Base-by-base conservation (phyloP, 2,329 filamentous ascomycete genomes). In the Aspergillus fijiensis region DNA sequence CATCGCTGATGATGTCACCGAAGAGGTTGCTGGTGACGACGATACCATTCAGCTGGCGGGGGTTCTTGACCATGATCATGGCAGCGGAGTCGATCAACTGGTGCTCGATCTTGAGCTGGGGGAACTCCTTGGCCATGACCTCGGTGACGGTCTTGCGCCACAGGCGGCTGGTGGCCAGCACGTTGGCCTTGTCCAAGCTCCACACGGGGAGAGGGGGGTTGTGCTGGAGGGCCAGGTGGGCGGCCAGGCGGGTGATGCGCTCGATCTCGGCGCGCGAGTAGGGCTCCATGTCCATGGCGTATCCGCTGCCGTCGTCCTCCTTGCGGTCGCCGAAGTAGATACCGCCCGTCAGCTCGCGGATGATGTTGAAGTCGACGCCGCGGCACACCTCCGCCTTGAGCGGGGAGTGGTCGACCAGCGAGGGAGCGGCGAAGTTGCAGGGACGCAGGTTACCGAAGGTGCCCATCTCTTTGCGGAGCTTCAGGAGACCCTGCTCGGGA, bases 21-120 rank as follows among this genome's bases (percentile, higher is more conserved):
- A 96, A 96, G 68, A 98, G 76, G 78, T 98, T 99, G 82, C 89
- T 93, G 12, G 93, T 96, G 65, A 98, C 88, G 51, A 98, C 86
- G 39, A 98, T 87, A 57, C 94, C 95, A 75, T 97, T 98, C 56
- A 98, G 83, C 23, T 87, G 86, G 11, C 88, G 84, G 10, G 94
- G 94, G 79, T 93, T 94, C 88, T 96, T 97, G 73, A 98, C 86
- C 89, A 98, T 92, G 69, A 97, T 82, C 93, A 98, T 97, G 66
- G 94, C 94, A n/a, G 94, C 94, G 59, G 87, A 91, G 80, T 98
- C 94, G 74, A 98, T 96, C 54, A 98, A 85, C 76, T 98, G 93
- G 76, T 96, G 94, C 66, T 88, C 86, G 49, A 96, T 80, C 80
- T 90, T 86, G 50, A 97, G 79, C 75, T 94, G 86, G 2, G 94